These are phyloP conservation scores for Irpex rosettiformis DNA, from an alignment of 1,284 basidiomycete species.

Conservation along the genomic window DNA sequence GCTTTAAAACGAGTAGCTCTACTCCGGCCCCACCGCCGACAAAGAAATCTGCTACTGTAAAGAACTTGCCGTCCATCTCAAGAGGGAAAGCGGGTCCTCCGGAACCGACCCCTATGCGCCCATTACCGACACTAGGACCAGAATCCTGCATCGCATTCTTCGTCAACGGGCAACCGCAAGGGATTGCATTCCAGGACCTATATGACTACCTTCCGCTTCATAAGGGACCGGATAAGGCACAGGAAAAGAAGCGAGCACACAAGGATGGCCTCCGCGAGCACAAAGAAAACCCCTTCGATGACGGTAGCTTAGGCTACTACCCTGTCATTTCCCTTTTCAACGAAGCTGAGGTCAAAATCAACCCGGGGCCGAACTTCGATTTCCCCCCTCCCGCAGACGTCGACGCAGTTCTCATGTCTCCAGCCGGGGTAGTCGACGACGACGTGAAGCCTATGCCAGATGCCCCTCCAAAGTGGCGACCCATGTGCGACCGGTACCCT, in stretches of 20 bases:
- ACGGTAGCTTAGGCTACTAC: conserved; percentile 95
- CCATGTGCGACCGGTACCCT: conserved; percentile 71
- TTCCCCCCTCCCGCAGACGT: conserved; percentile 76
- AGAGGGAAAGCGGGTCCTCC: conserved; percentile 26
- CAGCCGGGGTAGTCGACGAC: conserved; percentile 18
- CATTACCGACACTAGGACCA: conserved; percentile 62
- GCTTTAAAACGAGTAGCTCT: conserved; percentile 51
- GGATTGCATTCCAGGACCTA: conserved; percentile 83
- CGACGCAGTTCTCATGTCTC: conserved; percentile 51
- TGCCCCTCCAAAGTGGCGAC: conserved; percentile 58
- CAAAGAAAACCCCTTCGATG: conserved; percentile 85
- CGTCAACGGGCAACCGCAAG: conserved; percentile 87
- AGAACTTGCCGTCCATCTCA: conserved; percentile 49
- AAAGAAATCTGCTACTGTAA: conserved; percentile 67
- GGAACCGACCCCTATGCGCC: conserved; percentile 47
- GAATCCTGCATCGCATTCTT: conserved; percentile 87
- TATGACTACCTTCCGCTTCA: conserved; percentile 91
- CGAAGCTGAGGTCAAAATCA: conserved; percentile 80
- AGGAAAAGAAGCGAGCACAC: conserved; percentile 47
- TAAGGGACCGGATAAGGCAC: conserved; percentile 52
- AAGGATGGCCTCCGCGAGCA: conserved; percentile 69
- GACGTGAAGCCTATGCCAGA: conserved; percentile 29
- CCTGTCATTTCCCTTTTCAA: conserved; percentile 94
- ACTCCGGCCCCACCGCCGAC: conserved; percentile 53
- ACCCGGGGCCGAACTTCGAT: conserved; percentile 85